Percentiles rank a stretch among this genome's conserved stretches.
Evolutionary conservation across 306 rosid species (phyloP).

Genomic region (Lithocarpus polystachyus): DNA sequence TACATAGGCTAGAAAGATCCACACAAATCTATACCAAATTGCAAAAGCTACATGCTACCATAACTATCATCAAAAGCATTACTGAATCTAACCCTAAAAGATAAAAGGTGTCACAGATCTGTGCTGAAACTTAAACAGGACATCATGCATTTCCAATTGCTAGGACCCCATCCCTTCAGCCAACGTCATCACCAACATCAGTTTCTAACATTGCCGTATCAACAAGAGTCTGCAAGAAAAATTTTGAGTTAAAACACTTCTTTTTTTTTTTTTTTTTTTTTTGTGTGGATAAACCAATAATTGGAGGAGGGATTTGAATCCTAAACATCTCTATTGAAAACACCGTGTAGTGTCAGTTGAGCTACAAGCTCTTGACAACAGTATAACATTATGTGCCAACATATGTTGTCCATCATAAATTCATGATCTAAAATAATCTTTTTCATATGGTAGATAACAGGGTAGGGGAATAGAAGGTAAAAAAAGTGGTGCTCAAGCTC

Average conservation of each 20-base stretch:
- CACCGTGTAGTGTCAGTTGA: too few relatives aligned
- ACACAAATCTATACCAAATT: background rate
- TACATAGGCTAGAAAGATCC: background rate
- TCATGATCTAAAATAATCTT: background rate
- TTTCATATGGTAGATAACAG: background rate
- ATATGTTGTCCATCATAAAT: background rate
- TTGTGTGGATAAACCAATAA: too few relatives aligned
- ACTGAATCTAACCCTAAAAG: background rate
- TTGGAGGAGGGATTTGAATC: too few relatives aligned
- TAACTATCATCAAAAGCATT: background rate
- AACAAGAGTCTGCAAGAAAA: slow-evolving; percentile 62
- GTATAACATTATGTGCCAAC: background rate
- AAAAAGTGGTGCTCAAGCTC: background rate
- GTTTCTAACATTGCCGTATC: slow-evolving; percentile 44
- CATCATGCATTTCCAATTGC: slow-evolving; percentile 32
- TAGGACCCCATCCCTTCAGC: slow-evolving; percentile 5
- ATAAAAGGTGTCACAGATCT: background rate
- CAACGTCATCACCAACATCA: slow-evolving; percentile 38
- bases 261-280: too few relatives aligned
- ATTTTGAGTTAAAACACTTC: background rate
- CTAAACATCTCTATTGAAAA: too few relatives aligned
- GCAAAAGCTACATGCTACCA: slow-evolving; percentile 1
- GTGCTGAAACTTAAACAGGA: background rate
- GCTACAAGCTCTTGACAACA: too few relatives aligned
- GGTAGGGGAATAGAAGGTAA: background rate